Evolutionary conservation across 2,329 filamentous ascomycete species (phyloP).

Genomic region (Phaeosphaeriaceae sp.): DNA sequence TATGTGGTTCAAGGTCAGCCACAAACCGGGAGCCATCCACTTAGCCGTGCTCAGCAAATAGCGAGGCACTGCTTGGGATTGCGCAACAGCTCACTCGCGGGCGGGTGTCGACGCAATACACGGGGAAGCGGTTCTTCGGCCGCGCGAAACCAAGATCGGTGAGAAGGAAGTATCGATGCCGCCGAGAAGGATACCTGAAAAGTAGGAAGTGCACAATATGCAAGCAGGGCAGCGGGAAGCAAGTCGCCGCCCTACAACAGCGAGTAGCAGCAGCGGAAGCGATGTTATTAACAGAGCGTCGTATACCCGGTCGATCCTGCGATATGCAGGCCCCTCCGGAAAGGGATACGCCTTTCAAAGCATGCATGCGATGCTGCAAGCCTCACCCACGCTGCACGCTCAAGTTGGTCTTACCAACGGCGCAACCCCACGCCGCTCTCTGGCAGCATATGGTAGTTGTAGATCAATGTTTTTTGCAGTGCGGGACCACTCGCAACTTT

Average conservation of each 20-base stretch:
- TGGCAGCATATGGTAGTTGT: constrained; percentile 30
- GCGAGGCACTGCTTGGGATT: constrained; percentile 19
- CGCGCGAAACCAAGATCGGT: constrained; percentile 17
- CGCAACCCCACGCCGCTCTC: constrained; percentile 34
- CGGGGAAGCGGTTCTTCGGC: constrained; percentile 23
- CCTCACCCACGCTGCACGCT: constrained; percentile 8
- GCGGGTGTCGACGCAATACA: constrained; percentile 13
- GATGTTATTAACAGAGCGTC: constrained; percentile 11
- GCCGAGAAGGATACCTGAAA: constrained; percentile 13
- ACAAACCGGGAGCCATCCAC: constrained; percentile 13
- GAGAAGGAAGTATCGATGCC: constrained; percentile 6
- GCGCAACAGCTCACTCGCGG: constrained; percentile 21
- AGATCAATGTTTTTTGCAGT: constrained; percentile 36
- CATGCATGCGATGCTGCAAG: constrained; percentile 17
- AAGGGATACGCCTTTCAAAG: constrained; percentile 20
- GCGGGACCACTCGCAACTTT: constrained; percentile 27
- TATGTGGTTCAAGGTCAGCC: constrained; percentile 4
- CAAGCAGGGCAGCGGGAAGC: constrained; percentile 4
- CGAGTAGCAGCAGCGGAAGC: constrained; percentile 1
- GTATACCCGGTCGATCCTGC: constrained; percentile 22
- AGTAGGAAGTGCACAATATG: constrained; percentile 9
- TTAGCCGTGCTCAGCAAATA: constrained; percentile 13
- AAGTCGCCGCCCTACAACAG: constrained; percentile 2
- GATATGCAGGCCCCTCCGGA: constrained; percentile 13
- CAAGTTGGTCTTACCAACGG: constrained; percentile 30